Evolutionary conservation across 2,329 filamentous ascomycete species (phyloP).

Genomic region (Parascedosporium putredinis): DNA sequence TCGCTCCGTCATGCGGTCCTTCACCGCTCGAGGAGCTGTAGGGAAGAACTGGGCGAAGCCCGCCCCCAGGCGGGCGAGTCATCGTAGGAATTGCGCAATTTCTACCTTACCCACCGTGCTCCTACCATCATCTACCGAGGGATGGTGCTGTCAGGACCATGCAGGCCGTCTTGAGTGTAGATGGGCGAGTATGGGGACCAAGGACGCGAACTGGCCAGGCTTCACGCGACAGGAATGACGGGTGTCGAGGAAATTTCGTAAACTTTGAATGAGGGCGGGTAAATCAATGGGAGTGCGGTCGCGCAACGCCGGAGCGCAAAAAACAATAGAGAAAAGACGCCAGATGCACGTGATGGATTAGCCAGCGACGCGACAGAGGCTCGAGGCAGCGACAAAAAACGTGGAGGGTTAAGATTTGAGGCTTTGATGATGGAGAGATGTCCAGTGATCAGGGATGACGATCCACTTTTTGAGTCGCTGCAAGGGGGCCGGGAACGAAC

Average conservation of each 20-base stretch:
- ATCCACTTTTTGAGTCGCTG: slow-evolving; percentile 5
- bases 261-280: background rate
- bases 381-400: background rate
- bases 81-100: slow-evolving; percentile 44
- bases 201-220: slow-evolving; percentile 11
- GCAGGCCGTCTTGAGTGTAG: background rate
- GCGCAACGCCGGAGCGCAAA: slow-evolving; percentile 3
- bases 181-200: background rate
- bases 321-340: background rate
- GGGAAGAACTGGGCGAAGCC: slow-evolving; percentile 83
- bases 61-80: slow-evolving; percentile 67
- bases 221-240: slow-evolving; percentile 29
- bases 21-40: slow-evolving; percentile 58
- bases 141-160: slow-evolving; percentile 11
- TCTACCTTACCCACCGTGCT: slow-evolving; percentile 41
- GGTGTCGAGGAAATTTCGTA: slow-evolving; percentile 9
- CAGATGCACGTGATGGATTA: slow-evolving; percentile 6
- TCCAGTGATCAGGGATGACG: slow-evolving; percentile 10
- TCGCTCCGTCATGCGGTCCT: slow-evolving; percentile 49
- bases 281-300: slow-evolving; percentile 3
- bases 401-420: slow-evolving; percentile 12
- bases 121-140: slow-evolving; percentile 45
- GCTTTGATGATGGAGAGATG: slow-evolving; percentile 16
- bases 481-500: background rate
- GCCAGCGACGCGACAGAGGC: slow-evolving; percentile 11